Percentiles rank a stretch among this genome's conserved stretches.
These are phyloP conservation scores for Tolypocladium cylindrosporum DNA, from an alignment of 2,329 filamentous ascomycete species.

Conservation along the genomic window DNA sequence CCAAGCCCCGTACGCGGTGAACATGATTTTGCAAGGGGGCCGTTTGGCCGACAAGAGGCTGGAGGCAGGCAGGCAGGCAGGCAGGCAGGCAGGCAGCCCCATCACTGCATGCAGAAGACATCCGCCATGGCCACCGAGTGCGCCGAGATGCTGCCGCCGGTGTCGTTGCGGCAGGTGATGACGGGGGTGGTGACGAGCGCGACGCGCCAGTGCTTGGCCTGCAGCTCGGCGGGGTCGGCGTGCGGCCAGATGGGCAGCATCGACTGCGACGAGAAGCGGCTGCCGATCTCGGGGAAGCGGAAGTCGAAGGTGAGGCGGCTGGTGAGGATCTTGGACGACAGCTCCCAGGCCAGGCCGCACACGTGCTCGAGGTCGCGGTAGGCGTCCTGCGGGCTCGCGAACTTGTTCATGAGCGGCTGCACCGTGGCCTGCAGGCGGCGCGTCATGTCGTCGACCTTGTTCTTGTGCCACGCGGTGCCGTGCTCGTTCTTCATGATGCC, in stretches of 20 bases:
- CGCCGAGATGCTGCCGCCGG: conserved; percentile 31
- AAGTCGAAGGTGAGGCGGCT: conserved; percentile 34
- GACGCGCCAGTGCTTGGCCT: conserved; percentile 41
- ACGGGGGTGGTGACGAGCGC: conserved; percentile 44
- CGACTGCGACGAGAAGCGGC: conserved; percentile 36
- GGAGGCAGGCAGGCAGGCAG: background rate
- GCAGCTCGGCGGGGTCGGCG: conserved; percentile 30
- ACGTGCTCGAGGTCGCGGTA: conserved; percentile 32
- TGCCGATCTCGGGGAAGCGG: conserved; percentile 38
- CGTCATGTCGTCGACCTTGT: conserved; percentile 31
- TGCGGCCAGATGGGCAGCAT: conserved; percentile 37
- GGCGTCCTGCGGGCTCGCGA: conserved; percentile 23
- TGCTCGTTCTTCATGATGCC: conserved; percentile 24
- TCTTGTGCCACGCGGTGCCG: conserved; percentile 17
- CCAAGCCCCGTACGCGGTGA: background rate
- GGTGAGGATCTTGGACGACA: conserved; percentile 37
- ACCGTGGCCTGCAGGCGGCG: conserved; percentile 25
- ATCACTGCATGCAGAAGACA: conserved; percentile 38
- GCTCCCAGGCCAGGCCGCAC: conserved; percentile 29
- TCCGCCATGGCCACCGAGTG: conserved; percentile 35
- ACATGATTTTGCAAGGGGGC: background rate
- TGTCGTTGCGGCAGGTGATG: conserved; percentile 44
- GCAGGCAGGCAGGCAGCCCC: no score
- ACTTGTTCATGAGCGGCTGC: conserved; percentile 27
- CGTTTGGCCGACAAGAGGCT: background rate